Conservation (phyloP, 108 stramenopile species). For the Pelagomonas calceolata region DNA sequence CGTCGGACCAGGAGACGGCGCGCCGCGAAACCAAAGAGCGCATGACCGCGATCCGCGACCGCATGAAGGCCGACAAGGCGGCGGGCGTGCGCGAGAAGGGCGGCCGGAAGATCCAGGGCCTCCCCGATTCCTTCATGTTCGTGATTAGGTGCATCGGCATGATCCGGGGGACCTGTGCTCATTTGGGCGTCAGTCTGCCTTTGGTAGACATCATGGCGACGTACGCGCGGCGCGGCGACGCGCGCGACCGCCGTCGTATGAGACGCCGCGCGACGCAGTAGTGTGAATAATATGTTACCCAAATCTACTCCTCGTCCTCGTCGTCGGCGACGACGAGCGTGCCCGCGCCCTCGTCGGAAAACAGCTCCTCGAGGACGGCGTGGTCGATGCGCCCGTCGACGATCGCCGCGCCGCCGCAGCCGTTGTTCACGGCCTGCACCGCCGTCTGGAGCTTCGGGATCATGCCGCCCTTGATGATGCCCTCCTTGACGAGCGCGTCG, state of each 20-base stretch:
- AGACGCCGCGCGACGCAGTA: too few species aligned
- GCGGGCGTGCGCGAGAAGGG: background rate
- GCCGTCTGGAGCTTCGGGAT: conserved; percentile 70
- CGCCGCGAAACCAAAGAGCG: background rate
- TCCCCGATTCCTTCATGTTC: background rate
- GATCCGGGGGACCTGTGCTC: background rate
- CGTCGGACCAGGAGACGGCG: background rate
- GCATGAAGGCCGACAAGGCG: background rate
- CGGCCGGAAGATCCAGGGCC: background rate
- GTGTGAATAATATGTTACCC: background rate
- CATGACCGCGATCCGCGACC: background rate
- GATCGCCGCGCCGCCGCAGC: too few species aligned
- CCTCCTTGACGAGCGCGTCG: conserved; percentile 64
- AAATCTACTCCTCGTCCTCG: conserved; percentile 35
- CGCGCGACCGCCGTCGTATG: too few species aligned
- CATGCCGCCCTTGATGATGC: conserved; percentile 92
- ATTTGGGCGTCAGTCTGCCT: background rate
- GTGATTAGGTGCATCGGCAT: background rate
- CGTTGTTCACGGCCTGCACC: conserved; percentile 13
- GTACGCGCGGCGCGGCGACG: background rate
- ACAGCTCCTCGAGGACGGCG: conserved; percentile 39
- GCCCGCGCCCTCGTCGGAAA: conserved; percentile 32
- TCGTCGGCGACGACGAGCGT: too few species aligned
- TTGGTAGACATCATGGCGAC: background rate
- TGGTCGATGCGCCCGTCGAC: conserved; percentile 36